Evolutionary conservation across 2,329 filamentous ascomycete species (phyloP), one percentile per base, ranked within the genome.

Genomic region (Xylariaceae sp.): DNA sequence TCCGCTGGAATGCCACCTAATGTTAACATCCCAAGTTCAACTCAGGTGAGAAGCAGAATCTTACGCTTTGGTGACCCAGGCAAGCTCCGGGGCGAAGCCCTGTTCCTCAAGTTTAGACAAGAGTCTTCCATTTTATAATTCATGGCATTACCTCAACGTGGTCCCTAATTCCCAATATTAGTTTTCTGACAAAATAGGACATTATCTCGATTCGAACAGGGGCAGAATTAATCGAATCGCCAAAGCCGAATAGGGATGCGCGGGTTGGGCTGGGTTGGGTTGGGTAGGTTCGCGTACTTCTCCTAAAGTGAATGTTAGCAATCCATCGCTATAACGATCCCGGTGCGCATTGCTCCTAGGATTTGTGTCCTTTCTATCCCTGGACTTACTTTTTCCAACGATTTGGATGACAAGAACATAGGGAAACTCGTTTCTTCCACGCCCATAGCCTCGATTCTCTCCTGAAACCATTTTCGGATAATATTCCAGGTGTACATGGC

Each of bases 341-440:
- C 5, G 49, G 24, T 6, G 33, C n/a, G 23, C 34, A 29, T 8
- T 36, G 34, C 23, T 21, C 24, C 16, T 8, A 28, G 17, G 29
- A 17, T 46, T n/a, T 6, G 49, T 43, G 23, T 54, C 17, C 33
- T 46, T 39, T 21, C 37, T 54, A 34, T 29, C 31, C 23, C 11
- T 14, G 14, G 3, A 24, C 61, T 36, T 49, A 61, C 93, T 73
- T 85, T 85, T 73, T 86, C 83, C 63, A 99, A 79, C 36, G 96
- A 96, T 77, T 96, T 96, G 71, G 91, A 82, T 16, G 92, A 96
- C 64, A 99, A 86, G 78, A 97, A 99, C 75, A 99, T 89, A 59
- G 95, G 95, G 76, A 99, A 99, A 75, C 92, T 96, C 73, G 91
- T 90, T 80, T 99, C 96, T 75, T 95, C 91, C 53, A 98, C 94